Evolutionary conservation across 2,329 filamentous ascomycete genomes (phyloP).

Genomic region (Botrytis porri): DNA sequence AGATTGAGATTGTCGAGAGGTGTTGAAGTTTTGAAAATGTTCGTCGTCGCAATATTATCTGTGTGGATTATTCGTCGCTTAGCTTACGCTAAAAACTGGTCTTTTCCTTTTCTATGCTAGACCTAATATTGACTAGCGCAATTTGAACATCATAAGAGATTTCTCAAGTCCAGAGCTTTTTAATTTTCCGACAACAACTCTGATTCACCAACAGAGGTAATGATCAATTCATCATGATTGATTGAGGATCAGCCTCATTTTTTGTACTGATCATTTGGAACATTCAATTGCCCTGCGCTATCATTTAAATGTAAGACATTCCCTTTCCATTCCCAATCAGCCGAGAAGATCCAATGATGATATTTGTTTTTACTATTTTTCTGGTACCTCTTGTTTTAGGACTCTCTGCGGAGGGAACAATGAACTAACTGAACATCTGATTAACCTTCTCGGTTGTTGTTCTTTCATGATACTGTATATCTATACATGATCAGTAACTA

Average conservation of each 20-base stretch:
- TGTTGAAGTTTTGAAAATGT: constrained; percentile 12
- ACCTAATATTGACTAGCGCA: neutral
- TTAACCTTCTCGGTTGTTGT: constrained; percentile 21
- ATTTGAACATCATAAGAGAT: neutral
- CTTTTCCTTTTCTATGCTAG: neutral
- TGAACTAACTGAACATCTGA: constrained; percentile 92
- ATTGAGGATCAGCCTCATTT: neutral
- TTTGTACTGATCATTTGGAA: neutral
- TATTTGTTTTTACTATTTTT: constrained; percentile 64
- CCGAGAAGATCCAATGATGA: constrained; percentile 60
- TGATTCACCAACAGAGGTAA: neutral
- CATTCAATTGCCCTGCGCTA: neutral
- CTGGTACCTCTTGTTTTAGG: constrained; percentile 99
- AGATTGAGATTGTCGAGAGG: constrained; percentile 21
- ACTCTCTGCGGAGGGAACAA: constrained; percentile 54
- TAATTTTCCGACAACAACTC: neutral
- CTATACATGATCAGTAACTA: neutral
- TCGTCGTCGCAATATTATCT: constrained; percentile 15
- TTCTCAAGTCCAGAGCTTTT: neutral
- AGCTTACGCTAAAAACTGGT: constrained; percentile 11
- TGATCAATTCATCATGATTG: neutral
- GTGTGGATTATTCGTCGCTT: constrained; percentile 14
- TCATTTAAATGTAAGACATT: constrained; percentile 11
- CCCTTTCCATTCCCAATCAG: neutral
- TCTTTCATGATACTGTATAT: neutral